These are phyloP conservation scores for Hibiscus tridactylites DNA, from an alignment of 345 rosid species.

Conservation along the genomic window DNA sequence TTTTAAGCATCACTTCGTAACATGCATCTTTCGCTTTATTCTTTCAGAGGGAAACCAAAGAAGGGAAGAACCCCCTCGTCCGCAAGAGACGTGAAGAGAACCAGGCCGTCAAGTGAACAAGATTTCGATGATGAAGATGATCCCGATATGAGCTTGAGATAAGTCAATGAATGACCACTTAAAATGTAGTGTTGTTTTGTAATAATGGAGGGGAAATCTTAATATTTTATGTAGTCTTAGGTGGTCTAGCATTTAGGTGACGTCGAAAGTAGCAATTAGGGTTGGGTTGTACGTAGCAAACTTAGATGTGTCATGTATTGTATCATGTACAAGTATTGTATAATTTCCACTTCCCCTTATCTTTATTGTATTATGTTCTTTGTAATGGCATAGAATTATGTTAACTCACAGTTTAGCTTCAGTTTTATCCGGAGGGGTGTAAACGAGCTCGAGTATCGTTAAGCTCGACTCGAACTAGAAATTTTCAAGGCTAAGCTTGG, in stretches of 20 bases:
- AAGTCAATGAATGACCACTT: neutral
- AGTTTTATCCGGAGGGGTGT: no score
- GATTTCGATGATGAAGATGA: constrained; percentile 40
- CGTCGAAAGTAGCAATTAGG: neutral
- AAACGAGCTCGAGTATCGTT: no score
- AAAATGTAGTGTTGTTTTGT: neutral
- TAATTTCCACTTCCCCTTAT: neutral
- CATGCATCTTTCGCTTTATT: neutral
- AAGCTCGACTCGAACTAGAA: no score
- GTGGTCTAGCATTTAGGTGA: neutral
- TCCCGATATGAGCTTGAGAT: constrained; percentile 25
- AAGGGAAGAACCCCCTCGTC: constrained; percentile 24
- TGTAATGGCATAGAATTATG: neutral
- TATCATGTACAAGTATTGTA: neutral
- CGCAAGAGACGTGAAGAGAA: constrained; percentile 26
- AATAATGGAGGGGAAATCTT: neutral
- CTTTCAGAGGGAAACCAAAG: constrained; percentile 36
- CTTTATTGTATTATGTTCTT: neutral
- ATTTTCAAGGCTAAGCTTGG: no score
- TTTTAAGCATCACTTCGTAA: neutral
- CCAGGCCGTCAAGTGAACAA: constrained; percentile 22
- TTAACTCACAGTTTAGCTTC: neutral
- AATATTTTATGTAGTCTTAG: neutral
- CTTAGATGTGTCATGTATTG: neutral
- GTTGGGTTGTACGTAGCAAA: neutral